Percentiles rank a stretch among this genome's conserved stretches.
Evolutionary conservation across 2,329 filamentous ascomycete species (phyloP).

Genomic region (Thelonectria discophora): DNA sequence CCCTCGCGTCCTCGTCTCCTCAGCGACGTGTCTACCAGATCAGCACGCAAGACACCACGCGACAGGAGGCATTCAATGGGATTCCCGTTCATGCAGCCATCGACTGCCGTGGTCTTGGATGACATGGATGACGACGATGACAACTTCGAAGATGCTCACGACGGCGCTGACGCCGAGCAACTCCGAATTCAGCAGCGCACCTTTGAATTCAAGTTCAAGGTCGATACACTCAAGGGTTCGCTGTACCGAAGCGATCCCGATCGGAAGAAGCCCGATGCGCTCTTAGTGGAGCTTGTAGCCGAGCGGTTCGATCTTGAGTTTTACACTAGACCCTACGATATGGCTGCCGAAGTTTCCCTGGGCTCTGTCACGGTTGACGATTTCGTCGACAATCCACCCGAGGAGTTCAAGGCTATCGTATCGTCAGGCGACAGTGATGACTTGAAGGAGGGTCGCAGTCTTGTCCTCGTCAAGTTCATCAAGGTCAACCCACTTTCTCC

Average conservation of each 20-base stretch:
- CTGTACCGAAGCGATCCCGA: conserved; percentile 87
- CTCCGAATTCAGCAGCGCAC: conserved; percentile 85
- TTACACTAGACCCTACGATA: conserved; percentile 88
- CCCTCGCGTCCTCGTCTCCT: conserved; percentile 54
- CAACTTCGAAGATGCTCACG: conserved; percentile 72
- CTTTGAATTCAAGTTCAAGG: conserved; percentile 96
- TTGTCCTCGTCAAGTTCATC: conserved; percentile 89
- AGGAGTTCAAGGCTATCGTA: conserved; percentile 97
- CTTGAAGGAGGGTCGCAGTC: conserved; percentile 77
- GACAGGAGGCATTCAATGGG: conserved; percentile 72
- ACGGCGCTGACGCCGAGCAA: conserved; percentile 63
- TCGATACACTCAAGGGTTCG: conserved; percentile 92
- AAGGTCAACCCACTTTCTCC: conserved; percentile 91
- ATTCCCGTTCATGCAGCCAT: conserved; percentile 75
- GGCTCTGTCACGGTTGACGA: conserved; percentile 91
- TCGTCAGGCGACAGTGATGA: conserved; percentile 81
- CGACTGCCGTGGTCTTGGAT: conserved; percentile 82
- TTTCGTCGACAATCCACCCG: conserved; percentile 86
- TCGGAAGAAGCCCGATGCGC: conserved; percentile 75
- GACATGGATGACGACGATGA: conserved; percentile 76
- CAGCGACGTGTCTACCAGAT: conserved; percentile 57
- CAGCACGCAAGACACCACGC: conserved; percentile 54
- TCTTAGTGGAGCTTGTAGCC: conserved; percentile 91
- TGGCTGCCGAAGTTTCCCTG: conserved; percentile 90
- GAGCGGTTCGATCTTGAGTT: conserved; percentile 89